phyloP scores from a whole-genome alignment of 495 filamentous ascomycete species.

The Tuber calosporum region DNA sequence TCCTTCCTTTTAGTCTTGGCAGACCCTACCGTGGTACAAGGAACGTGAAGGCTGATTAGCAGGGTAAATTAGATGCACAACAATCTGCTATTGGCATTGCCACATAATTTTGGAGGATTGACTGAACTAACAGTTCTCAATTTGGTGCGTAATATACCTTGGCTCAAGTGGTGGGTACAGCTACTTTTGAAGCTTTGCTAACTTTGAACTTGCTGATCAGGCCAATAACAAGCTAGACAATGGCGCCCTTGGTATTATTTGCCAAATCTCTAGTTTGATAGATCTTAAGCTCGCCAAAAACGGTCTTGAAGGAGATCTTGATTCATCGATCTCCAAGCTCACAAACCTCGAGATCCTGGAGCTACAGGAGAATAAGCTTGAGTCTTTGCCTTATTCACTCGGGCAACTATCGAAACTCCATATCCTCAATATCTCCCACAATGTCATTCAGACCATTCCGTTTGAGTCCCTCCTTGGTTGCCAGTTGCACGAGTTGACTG shows the following conservation, averaged over 20 bases:
- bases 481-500: constrained; percentile 64
- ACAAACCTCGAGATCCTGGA: constrained; percentile 69
- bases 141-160: constrained; percentile 51
- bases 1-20: constrained; percentile 2
- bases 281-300: constrained; percentile 83
- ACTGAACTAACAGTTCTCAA: constrained; percentile 65
- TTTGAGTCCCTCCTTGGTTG: constrained; percentile 59
- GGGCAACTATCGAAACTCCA: constrained; percentile 59
- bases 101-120: constrained; percentile 55
- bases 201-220: constrained; percentile 41
- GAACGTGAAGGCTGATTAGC: constrained; percentile 10
- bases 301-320: constrained; percentile 58
- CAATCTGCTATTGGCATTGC: constrained; percentile 65
- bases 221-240: constrained; percentile 73
- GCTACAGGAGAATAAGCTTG: constrained; percentile 70
- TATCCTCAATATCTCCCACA: constrained; percentile 68
- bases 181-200: background rate
- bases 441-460: constrained; percentile 62
- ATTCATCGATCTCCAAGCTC: constrained; percentile 53
- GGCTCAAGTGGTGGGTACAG: background rate
- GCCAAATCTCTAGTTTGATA: constrained; percentile 59
- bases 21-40: background rate
- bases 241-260: constrained; percentile 61
- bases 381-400: constrained; percentile 63
- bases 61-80: constrained; percentile 35